These are phyloP conservation scores for Lachancea sp. DNA, from an alignment of 805 yeast species.

Conservation along the genomic window DNA sequence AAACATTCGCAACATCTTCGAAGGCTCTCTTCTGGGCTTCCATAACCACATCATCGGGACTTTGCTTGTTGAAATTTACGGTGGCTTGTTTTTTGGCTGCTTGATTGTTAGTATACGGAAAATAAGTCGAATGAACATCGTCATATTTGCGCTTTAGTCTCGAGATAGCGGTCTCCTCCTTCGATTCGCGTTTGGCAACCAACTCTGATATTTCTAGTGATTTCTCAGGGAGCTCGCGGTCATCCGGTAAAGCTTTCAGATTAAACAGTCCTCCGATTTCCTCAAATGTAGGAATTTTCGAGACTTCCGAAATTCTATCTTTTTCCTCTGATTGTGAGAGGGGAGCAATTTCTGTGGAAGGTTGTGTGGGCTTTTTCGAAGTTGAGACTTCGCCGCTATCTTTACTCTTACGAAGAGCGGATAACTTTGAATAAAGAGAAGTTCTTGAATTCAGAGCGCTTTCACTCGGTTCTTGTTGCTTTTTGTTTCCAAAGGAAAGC, in stretches of 20 bases:
- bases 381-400: not conserved
- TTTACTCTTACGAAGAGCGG: not conserved
- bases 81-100: constrained; percentile 36
- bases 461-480: not conserved
- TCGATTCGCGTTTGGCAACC: not conserved
- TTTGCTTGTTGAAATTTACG: constrained; percentile 55
- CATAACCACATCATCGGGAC: constrained; percentile 74
- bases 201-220: not conserved
- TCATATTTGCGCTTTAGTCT: constrained; percentile 21
- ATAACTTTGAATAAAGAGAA: not conserved
- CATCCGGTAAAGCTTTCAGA: not conserved
- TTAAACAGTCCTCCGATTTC: not conserved
- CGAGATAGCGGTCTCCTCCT: not conserved
- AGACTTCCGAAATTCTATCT: not conserved
- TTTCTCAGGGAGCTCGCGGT: not conserved
- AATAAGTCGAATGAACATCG: constrained; percentile 28
- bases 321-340: not conserved
- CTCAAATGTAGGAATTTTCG: not conserved
- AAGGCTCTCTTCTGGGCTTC: constrained; percentile 50
- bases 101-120: constrained; percentile 38
- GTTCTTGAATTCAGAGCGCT: not conserved
- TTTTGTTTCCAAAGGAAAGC: not conserved
- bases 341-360: not conserved
- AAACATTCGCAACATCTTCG: constrained; percentile 29
- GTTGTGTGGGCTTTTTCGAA: too few relatives aligned